These are phyloP conservation scores for Trichophyton mentagrophytes DNA, from an alignment of 2,329 filamentous ascomycete species.

Conservation along the genomic window DNA sequence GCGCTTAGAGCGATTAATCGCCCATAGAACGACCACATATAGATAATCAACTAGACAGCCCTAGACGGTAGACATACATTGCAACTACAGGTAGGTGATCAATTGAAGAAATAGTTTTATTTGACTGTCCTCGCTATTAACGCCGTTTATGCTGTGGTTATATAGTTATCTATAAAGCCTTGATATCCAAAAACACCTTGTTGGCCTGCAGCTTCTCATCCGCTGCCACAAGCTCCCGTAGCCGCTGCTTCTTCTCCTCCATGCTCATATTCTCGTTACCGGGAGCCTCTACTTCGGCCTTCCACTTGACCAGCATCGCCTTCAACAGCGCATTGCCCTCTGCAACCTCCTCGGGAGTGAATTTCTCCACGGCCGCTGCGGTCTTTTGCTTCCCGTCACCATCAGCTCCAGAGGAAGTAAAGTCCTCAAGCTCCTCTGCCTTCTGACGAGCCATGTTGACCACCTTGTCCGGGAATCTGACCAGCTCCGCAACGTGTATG, in stretches of 20 bases:
- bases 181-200: constrained; percentile 39
- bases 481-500: constrained; percentile 94
- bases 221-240: constrained; percentile 65
- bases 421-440: constrained; percentile 95
- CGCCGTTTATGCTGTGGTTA: background rate
- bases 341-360: constrained; percentile 76
- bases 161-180: constrained; percentile 31
- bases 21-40: too few relatives aligned
- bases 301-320: constrained; percentile 72
- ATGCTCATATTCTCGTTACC: constrained; percentile 45
- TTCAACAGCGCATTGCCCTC: constrained; percentile 78
- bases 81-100: too few relatives aligned
- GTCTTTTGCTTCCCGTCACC: constrained; percentile 25
- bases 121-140: background rate
- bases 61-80: too few relatives aligned
- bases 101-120: too few relatives aligned
- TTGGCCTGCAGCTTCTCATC: constrained; percentile 54
- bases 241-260: constrained; percentile 62
- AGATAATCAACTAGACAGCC: too few relatives aligned
- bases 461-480: constrained; percentile 92
- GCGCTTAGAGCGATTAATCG: too few relatives aligned
- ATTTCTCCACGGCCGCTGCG: constrained; percentile 31
- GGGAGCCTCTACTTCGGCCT: constrained; percentile 55
- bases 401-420: constrained; percentile 34
- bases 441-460: constrained; percentile 99